Evolutionary conservation across 2,329 filamentous ascomycete species (phyloP).

Genomic region (Graphium sp.): DNA sequence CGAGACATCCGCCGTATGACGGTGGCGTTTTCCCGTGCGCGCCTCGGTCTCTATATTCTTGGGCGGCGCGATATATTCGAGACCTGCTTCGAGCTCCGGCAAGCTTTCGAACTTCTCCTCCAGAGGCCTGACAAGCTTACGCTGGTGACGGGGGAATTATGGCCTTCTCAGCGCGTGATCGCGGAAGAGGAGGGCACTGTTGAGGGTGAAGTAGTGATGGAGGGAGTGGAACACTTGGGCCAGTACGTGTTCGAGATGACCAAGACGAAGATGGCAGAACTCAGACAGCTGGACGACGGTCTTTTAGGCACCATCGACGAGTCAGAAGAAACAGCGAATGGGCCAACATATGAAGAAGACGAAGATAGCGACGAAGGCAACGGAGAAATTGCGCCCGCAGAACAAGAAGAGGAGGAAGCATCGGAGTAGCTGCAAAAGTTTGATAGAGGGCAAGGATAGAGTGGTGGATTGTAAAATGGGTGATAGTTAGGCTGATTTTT

Average conservation of each 20-base stretch:
- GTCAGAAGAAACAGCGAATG: conserved; percentile 13
- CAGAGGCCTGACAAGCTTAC: conserved; percentile 65
- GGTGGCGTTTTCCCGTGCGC: conserved; percentile 81
- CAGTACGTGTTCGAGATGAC: conserved; percentile 98
- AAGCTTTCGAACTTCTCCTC: conserved; percentile 68
- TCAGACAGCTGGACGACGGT: no score
- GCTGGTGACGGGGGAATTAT: conserved; percentile 76
- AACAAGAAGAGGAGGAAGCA: not conserved
- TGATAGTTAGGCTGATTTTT: no score
- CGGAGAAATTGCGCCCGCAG: not conserved
- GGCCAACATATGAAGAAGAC: conserved; percentile 7
- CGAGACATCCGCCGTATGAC: conserved; percentile 87
- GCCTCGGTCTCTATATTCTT: conserved; percentile 81
- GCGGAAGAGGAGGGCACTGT: conserved; percentile 26
- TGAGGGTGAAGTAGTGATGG: conserved; percentile 55
- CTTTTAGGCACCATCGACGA: no score
- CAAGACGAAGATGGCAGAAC: conserved; percentile 35
- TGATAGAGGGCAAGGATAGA: no score
- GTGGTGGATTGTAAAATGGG: no score
- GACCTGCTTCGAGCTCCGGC: conserved; percentile 69
- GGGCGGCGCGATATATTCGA: conserved; percentile 82
- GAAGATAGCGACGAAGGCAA: not conserved
- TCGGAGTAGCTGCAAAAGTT: no score
- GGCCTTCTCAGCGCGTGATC: conserved; percentile 43
- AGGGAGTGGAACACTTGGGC: conserved; percentile 81